A percentile compares a stretch with the other conserved stretches of the same genome.
Conservation (phyloP, 1,284 basidiomycete species). For the Schizophyllum commune region DNA sequence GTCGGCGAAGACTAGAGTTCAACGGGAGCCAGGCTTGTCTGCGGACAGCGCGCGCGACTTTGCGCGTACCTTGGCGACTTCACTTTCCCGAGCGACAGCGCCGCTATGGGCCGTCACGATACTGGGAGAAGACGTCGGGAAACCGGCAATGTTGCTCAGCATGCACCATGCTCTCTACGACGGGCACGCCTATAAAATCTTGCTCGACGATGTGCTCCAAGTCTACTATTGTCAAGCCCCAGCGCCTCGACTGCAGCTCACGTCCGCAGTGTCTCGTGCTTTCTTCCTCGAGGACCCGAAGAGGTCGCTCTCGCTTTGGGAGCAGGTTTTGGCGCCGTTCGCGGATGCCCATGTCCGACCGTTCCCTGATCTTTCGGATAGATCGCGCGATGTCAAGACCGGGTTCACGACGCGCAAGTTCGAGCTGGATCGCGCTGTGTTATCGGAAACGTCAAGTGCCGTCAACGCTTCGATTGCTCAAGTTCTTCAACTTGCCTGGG, state of each 20-base stretch:
- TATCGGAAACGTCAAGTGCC: neutral
- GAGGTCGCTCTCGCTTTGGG: constrained; percentile 3
- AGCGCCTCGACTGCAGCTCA: constrained; percentile 1
- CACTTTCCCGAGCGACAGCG: neutral
- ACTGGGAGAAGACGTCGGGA: neutral
- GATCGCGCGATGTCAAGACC: neutral
- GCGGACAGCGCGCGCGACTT: neutral
- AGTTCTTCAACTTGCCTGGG: constrained; percentile 24
- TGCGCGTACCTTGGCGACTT: neutral
- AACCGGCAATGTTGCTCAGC: constrained; percentile 5
- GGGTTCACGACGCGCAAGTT: neutral
- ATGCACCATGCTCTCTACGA: constrained; percentile 9
- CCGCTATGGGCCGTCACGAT: constrained; percentile 4
- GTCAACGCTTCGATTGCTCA: constrained; percentile 22
- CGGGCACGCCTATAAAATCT: constrained; percentile 4
- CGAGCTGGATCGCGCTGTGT: neutral
- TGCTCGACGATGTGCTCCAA: constrained; percentile 6
- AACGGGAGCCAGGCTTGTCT: neutral
- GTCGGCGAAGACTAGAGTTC: neutral
- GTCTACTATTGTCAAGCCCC: constrained; percentile 1
- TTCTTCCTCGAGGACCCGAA: constrained; percentile 1
- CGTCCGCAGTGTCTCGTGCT: constrained; percentile 1
- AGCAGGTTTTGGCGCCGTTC: constrained; percentile 2
- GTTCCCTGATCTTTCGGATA: constrained; percentile 3
- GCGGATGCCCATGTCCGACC: constrained; percentile 1